Conservation (phyloP, 257 asterid species). For the Lycium ferocissimum region DNA sequence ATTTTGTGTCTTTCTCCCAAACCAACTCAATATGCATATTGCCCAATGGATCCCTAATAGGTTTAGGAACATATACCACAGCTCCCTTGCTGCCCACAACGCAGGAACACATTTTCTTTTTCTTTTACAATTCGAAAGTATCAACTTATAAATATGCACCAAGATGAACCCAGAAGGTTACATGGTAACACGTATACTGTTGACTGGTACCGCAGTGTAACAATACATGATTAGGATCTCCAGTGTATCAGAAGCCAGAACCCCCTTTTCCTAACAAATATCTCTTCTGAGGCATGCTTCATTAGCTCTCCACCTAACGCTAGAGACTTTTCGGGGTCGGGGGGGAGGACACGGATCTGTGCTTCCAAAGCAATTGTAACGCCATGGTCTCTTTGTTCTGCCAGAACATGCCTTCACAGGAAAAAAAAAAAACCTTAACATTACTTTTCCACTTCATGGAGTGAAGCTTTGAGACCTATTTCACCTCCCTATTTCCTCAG, state of each 20-base stretch:
- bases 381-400: background rate
- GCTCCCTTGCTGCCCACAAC: slow-evolving; percentile 1
- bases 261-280: background rate
- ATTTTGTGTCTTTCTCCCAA: background rate
- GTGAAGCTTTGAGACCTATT: too few relatives aligned
- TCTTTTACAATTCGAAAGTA: slow-evolving; percentile 5
- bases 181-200: background rate
- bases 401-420: too few relatives aligned
- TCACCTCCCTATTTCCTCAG: background rate
- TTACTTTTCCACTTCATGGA: too few relatives aligned
- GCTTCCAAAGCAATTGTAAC: background rate
- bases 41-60: background rate
- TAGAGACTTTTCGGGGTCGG: background rate
- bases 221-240: background rate
- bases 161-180: background rate
- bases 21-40: background rate
- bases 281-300: slow-evolving; percentile 5
- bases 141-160: slow-evolving; percentile 1
- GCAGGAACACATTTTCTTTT: background rate
- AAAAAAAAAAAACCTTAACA: too few relatives aligned
- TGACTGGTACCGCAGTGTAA: background rate
- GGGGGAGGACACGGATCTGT: background rate
- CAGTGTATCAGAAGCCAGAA: background rate
- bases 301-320: background rate
- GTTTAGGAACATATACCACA: background rate